A percentile compares a stretch with the other conserved stretches of the same genome.
Evolutionary conservation across 257 asterid species (phyloP).

Genomic region (Gynochthodes officinalis): DNA sequence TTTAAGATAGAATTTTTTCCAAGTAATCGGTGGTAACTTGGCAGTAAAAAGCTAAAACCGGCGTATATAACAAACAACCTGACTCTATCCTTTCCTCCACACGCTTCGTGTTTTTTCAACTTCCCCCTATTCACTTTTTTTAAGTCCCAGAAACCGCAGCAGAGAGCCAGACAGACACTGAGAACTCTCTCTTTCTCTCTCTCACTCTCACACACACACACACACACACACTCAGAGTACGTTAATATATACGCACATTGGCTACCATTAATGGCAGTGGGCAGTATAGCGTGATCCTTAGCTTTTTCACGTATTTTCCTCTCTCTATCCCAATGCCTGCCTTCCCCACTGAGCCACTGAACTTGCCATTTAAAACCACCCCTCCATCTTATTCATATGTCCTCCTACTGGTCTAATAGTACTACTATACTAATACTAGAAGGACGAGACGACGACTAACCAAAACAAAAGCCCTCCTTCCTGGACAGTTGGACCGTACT

Average conservation of each 20-base stretch:
- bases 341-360: not conserved
- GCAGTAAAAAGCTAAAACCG: not conserved
- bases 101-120: not conserved
- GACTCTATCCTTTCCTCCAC: not conserved
- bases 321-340: slow-evolving; percentile 1
- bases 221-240: no score
- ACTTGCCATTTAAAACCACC: slow-evolving; percentile 10
- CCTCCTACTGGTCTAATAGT: not conserved
- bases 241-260: not conserved
- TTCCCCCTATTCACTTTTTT: not conserved
- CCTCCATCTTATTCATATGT: not conserved
- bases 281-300: slow-evolving; percentile 51
- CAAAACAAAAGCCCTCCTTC: no score
- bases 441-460: no score
- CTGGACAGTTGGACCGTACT: not conserved
- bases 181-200: not conserved
- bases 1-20: no score
- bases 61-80: slow-evolving; percentile 1
- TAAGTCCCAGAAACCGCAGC: not conserved
- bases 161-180: not conserved
- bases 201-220: no score
- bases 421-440: no score
- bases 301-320: slow-evolving; percentile 46
- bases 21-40: not conserved
- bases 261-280: slow-evolving; percentile 53